Base-by-base conservation (phyloP, 2,329 filamentous ascomycete species). In the Cercospora zeae-maydis region DNA sequence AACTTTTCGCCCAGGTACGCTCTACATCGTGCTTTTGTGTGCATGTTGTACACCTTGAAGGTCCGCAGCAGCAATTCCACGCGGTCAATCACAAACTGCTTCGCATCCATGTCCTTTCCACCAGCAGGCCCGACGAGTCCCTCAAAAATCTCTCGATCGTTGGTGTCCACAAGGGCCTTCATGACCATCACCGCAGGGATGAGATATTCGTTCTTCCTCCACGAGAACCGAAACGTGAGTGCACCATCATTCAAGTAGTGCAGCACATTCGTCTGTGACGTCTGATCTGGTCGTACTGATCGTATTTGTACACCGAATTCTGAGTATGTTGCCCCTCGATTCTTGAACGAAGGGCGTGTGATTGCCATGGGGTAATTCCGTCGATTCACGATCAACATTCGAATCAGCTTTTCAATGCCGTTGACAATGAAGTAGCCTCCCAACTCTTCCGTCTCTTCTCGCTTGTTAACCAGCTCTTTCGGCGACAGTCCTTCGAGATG, bases 361-460 rank as follows among this genome's bases (percentile, higher is more conserved):
- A 98, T 97, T 52, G 93, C 93, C 86, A 97, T 90, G 56, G 95
- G 93, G 74, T 92, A 97, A 77, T 99, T 99, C 73, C 95, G 85
- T 77, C 91, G 87, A 75, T 92, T 92, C 66, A 98, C 86, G 67
- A 96, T 88, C 66, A 99, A 83, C 81, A 98, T 87, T 74, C 95
- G 91, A 71, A 98, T 92, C 62, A 98, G 86, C 80, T 97, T 98
- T 77, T 99, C 95, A 73, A 93, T 96, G 68, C 95, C 95, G 76
- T 99, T 99, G 72, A 99, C 90, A 72, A 99, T 87, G 74, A 98
- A 99, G 77, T 98, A 99, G 49, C 95, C 95, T 37, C 95, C 95
- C 33, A 98, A 79, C 77, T 99, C 95, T 77, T 99, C 95, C 0
- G 93, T 90, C 77, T 99, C 95, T 78, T 99, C 95, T 75, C 97